Evolutionary conservation across 108 stramenopile genomes (phyloP).

Genomic region (Cyclotella cryptica): DNA sequence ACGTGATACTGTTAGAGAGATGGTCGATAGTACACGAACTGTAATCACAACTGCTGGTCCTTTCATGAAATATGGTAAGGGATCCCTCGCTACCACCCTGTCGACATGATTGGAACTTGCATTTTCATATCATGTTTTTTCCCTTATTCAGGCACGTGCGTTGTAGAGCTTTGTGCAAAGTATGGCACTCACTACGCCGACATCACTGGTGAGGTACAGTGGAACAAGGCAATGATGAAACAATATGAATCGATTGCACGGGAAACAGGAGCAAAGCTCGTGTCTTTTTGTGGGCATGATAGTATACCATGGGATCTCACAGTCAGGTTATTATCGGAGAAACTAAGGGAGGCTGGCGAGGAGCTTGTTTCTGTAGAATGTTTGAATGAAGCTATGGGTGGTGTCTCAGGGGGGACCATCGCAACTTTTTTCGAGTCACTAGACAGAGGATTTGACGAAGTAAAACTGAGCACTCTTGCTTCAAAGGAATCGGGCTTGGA

Average conservation of each 20-base stretch:
- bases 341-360: conserved; percentile 42
- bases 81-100: background rate
- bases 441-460: conserved; percentile 20
- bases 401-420: conserved; percentile 68
- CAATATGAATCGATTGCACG: conserved; percentile 60
- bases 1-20: conserved; percentile 54
- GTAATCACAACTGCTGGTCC: conserved; percentile 93
- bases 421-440: conserved; percentile 47
- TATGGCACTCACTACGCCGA: conserved; percentile 90
- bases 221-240: conserved; percentile 80
- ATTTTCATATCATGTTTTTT: background rate
- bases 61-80: conserved; percentile 73
- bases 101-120: background rate
- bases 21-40: conserved; percentile 78
- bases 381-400: conserved; percentile 58
- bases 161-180: conserved; percentile 84
- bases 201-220: conserved; percentile 92
- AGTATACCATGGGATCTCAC: conserved; percentile 90
- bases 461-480: background rate
- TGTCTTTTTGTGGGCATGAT: conserved; percentile 89
- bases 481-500: conserved; percentile 31
- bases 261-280: conserved; percentile 71
- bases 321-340: conserved; percentile 51
- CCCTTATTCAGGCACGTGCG: conserved; percentile 9
- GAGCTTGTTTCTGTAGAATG: conserved; percentile 54